Evolutionary conservation across 192 early-diverging fungal species (phyloP).

Genomic region (Backusella liffmaniae): DNA sequence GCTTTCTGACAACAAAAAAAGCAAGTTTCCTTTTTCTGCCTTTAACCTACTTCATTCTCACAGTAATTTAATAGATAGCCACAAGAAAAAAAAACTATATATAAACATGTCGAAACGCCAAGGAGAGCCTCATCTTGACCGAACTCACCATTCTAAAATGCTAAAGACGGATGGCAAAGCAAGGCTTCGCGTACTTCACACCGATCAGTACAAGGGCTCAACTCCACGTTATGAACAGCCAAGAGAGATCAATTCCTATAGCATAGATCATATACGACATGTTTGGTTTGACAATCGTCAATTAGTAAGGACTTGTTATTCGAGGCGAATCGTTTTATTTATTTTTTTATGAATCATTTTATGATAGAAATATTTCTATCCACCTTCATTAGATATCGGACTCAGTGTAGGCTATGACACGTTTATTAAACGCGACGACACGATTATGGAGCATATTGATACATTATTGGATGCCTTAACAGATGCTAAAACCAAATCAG

Average conservation of each 20-base stretch:
- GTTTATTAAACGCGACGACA: conserved; percentile 61
- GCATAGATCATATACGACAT: conserved; percentile 55
- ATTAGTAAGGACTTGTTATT: conserved; percentile 32
- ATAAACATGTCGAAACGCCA: conserved; percentile 6
- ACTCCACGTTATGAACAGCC: conserved; percentile 59
- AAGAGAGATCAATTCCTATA: conserved; percentile 62
- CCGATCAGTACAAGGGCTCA: conserved; percentile 33
- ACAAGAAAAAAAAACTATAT: neutral
- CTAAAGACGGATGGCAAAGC: neutral
- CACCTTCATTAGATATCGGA: conserved; percentile 46
- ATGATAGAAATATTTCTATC: conserved; percentile 53
- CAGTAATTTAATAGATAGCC: neutral
- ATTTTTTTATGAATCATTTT: neutral
- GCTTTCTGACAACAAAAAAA: neutral
- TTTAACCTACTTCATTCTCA: neutral
- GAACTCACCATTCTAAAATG: neutral
- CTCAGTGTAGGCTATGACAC: conserved; percentile 68
- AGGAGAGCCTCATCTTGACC: neutral
- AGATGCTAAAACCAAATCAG: conserved; percentile 22
- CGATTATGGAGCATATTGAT: conserved; percentile 76
- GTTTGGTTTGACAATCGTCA: conserved; percentile 63
- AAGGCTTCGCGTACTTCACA: conserved; percentile 23
- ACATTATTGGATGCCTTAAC: conserved; percentile 67
- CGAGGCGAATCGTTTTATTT: conserved; percentile 20
- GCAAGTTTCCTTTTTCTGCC: neutral